Percentiles rank a stretch among this genome's conserved stretches.
Evolutionary conservation across 2,329 filamentous ascomycete genomes (phyloP).

Genomic region (Claviceps spartinae): DNA sequence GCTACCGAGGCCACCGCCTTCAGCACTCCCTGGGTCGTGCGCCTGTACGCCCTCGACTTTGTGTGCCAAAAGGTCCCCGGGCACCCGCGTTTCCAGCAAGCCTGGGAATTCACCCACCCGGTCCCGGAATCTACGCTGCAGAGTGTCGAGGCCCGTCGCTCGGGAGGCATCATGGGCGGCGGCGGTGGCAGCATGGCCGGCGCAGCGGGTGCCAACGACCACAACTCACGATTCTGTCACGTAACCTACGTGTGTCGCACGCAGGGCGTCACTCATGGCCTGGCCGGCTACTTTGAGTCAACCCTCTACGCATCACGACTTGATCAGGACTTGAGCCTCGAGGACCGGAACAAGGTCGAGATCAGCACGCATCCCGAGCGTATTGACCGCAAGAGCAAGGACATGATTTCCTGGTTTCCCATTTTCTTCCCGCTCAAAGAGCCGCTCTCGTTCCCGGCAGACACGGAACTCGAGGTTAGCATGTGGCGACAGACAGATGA

Average conservation of each 20-base stretch:
- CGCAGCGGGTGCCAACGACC: slow-evolving; percentile 73
- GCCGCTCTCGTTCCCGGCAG: slow-evolving; percentile 73
- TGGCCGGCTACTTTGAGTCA: slow-evolving; percentile 92
- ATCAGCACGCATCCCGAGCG: slow-evolving; percentile 85
- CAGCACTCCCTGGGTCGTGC: slow-evolving; percentile 89
- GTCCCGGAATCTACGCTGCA: slow-evolving; percentile 45
- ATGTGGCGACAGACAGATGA: slow-evolving; percentile 97
- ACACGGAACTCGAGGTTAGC: slow-evolving; percentile 73
- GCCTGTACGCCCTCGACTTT: slow-evolving; percentile 80
- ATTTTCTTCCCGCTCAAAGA: slow-evolving; percentile 95
- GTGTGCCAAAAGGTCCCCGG: slow-evolving; percentile 52
- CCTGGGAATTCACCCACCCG: slow-evolving; percentile 72
- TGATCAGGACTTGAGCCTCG: slow-evolving; percentile 8
- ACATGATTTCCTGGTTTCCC: slow-evolving; percentile 99
- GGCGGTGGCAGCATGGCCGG: slow-evolving; percentile 62
- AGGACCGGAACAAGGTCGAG: slow-evolving; percentile 45
- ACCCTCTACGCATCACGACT: slow-evolving; percentile 61
- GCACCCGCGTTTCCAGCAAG: slow-evolving; percentile 53
- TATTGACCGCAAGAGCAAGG: slow-evolving; percentile 83
- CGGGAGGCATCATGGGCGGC: slow-evolving; percentile 50
- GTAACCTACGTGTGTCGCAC: slow-evolving; percentile 66
- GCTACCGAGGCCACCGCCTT: slow-evolving; percentile 56
- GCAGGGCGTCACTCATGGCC: slow-evolving; percentile 74
- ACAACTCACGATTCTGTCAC: slow-evolving; percentile 72
- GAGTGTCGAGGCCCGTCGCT: slow-evolving; percentile 40